phyloP scores from a whole-genome alignment of 257 asterid genomes.

The Petrea volubilis region DNA sequence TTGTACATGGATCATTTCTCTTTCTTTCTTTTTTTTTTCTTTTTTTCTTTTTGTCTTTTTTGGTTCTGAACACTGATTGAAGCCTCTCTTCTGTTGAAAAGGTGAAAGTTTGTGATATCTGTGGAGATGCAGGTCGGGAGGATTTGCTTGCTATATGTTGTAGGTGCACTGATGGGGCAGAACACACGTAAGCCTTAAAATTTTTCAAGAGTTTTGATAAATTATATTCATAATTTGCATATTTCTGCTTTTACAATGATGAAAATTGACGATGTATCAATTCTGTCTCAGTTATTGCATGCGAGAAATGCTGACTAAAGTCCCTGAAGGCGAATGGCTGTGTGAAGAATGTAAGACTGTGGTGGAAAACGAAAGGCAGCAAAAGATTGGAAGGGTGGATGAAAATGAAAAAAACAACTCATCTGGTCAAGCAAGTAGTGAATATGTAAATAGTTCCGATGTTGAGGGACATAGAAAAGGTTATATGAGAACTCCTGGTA shows the following conservation, averaged over 20 bases:
- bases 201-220: not conserved
- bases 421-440: slow-evolving; percentile 56
- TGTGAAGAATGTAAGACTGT: slow-evolving; percentile 86
- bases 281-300: slow-evolving; percentile 81
- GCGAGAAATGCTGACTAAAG: slow-evolving; percentile 64
- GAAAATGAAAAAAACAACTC: slow-evolving; percentile 53
- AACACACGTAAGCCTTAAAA: slow-evolving; percentile 73
- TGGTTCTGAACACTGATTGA: slow-evolving; percentile 17
- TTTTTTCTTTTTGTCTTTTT: too few relatives aligned
- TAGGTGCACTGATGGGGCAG: slow-evolving; percentile 93
- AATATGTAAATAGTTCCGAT: slow-evolving; percentile 39
- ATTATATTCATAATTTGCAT: not conserved
- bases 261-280: slow-evolving; percentile 7
- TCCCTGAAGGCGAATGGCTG: slow-evolving; percentile 88
- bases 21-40: too few relatives aligned
- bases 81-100: slow-evolving; percentile 31
- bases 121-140: slow-evolving; percentile 97
- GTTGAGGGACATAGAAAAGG: slow-evolving; percentile 46
- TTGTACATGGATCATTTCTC: not conserved
- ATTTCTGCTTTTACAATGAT: too few relatives aligned
- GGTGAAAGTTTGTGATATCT: slow-evolving; percentile 98
- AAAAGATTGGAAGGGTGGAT: slow-evolving; percentile 41
- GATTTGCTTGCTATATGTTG: slow-evolving; percentile 87
- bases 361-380: slow-evolving; percentile 45
- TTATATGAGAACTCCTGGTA: slow-evolving; percentile 43